Evolutionary conservation across 805 yeast species (phyloP), one percentile per base, ranked within the genome.

Genomic region (Pichia pseudocactophila): DNA sequence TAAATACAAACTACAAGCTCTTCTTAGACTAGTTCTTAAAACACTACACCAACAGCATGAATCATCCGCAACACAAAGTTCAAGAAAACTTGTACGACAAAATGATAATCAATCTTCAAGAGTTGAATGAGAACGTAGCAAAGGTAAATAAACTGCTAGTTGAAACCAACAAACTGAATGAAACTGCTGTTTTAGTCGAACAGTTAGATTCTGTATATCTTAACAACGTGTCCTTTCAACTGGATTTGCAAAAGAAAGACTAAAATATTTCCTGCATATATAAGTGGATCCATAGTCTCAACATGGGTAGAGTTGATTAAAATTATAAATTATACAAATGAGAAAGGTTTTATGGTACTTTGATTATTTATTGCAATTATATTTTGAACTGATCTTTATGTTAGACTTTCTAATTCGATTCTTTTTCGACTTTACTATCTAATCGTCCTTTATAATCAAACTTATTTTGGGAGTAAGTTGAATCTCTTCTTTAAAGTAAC

Each of bases 401-500:
- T n/a, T n/a, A n/a, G n/a, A n/a, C n/a, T n/a, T n/a, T n/a, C n/a
- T n/a, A n/a, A n/a, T n/a, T n/a, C n/a, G n/a, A n/a, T n/a, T n/a
- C n/a, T n/a, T n/a, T n/a, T n/a, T n/a, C n/a, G n/a, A n/a, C n/a
- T n/a, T n/a, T n/a, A n/a, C n/a, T n/a, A 8, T 22, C 25, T 22
- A 8, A 6, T 22, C 5, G 8, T 22, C 6, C 5, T 28, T 28
- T 4, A 28, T 4, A 28, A 12, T 7, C n/a, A 22, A n/a, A 20
- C 33, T 39, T 43, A 41, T 38, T 94, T 82, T 58, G 96, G 96
- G 62, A 92, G 73, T 65, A 92, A 63, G 54, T 81, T 80, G 64
- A 69, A 90, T 73, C 98, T 82, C 76, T 87, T 92, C 80, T 92
- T 92, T 62, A 92, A 75, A 44, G 97, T 90, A 40, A 92, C 96